Conservation (phyloP, 164 flowering plant species). For the Tinospora cordifolia region DNA sequence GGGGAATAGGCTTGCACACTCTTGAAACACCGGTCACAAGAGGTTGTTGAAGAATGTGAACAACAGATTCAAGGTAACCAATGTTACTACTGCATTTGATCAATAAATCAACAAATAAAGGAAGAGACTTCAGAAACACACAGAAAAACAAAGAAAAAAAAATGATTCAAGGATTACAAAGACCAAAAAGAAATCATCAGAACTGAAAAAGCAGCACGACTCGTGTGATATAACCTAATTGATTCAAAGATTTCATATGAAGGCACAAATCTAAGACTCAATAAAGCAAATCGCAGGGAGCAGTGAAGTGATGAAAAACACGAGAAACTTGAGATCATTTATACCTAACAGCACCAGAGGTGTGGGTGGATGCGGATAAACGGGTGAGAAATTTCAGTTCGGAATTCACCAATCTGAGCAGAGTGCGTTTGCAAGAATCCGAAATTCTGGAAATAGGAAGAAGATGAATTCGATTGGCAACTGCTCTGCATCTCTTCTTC, state of each 20-base stretch:
- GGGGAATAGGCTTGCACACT: conserved; percentile 68
- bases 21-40: conserved; percentile 62
- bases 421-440: conserved; percentile 50
- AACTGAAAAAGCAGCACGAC: no score
- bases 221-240: no score
- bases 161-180: no score
- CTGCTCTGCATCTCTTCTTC: conserved; percentile 40
- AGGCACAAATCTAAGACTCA: no score
- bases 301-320: background rate
- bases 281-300: no score
- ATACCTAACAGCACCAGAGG: conserved; percentile 33
- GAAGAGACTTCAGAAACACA: background rate
- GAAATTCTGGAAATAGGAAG: conserved; percentile 37
- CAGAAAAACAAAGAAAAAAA: no score
- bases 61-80: conserved; percentile 72
- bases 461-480: conserved; percentile 21
- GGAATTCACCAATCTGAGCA: conserved; percentile 47
- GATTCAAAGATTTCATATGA: no score
- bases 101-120: background rate
- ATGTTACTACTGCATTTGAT: conserved; percentile 59
- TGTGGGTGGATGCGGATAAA: conserved; percentile 7
- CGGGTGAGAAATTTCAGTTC: conserved; percentile 71
- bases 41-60: conserved; percentile 62
- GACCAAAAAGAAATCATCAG: no score
- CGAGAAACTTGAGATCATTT: no score